A percentile compares a stretch with the other conserved stretches of the same genome.
Evolutionary conservation across 2,329 filamentous ascomycete species (phyloP).

Genomic region (Talaromyces atroroseus): DNA sequence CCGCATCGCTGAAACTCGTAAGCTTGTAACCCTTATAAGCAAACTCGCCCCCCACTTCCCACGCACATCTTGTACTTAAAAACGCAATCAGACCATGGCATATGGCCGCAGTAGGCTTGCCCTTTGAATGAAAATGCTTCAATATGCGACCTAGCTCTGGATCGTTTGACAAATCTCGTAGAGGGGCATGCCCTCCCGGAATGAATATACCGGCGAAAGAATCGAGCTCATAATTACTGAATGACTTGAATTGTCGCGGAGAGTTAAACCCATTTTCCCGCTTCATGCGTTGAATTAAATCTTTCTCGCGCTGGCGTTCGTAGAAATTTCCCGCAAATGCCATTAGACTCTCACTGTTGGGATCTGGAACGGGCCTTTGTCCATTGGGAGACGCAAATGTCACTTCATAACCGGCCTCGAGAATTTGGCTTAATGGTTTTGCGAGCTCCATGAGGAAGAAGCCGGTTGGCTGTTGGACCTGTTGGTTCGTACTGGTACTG

Average conservation of each 20-base stretch:
- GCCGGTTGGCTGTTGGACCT: conserved; percentile 26
- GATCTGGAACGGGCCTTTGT: conserved; percentile 38
- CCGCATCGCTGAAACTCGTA: conserved; percentile 42
- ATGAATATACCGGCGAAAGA: conserved; percentile 40
- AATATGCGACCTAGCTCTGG: conserved; percentile 40
- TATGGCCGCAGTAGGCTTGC: conserved; percentile 43
- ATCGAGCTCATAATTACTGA: conserved; percentile 37
- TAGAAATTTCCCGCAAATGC: conserved; percentile 45
- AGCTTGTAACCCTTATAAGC: conserved; percentile 44
- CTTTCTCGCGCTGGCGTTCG: conserved; percentile 37
- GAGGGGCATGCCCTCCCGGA: conserved; percentile 43
- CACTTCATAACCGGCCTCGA: conserved; percentile 37
- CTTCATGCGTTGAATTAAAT: conserved; percentile 42
- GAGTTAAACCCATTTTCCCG: conserved; percentile 39
- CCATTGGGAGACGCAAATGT: conserved; percentile 44
- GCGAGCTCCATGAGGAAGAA: conserved; percentile 39
- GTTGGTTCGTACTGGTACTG: conserved; percentile 18
- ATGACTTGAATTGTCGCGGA: conserved; percentile 35
- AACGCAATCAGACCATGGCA: conserved; percentile 46
- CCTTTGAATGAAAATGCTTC: conserved; percentile 34
- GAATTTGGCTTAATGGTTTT: conserved; percentile 32
- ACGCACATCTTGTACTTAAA: conserved; percentile 34
- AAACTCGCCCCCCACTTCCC: conserved; percentile 30
- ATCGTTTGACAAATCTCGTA: conserved; percentile 39
- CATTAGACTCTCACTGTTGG: conserved; percentile 36